phyloP scores from a whole-genome alignment of 805 yeast genomes.

The Cyberlindnera saturnus region DNA sequence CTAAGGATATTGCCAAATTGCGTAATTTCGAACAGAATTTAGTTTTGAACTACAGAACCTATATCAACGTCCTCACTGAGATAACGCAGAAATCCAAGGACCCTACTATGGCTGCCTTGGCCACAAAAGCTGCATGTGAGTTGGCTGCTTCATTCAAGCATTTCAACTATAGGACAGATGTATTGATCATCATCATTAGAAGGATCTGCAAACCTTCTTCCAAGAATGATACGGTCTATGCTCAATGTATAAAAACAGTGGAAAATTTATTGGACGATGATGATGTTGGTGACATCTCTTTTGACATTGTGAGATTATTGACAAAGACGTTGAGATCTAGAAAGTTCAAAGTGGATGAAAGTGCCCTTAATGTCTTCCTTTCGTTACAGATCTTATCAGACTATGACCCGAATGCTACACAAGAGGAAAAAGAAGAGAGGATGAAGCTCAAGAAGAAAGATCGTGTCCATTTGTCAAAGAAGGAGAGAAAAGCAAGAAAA shows the following conservation, averaged over 20 bases:
- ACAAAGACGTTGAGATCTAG: conserved; percentile 68
- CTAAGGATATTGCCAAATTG: conserved; percentile 72
- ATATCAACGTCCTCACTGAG: conserved; percentile 48
- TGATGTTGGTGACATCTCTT: conserved; percentile 73
- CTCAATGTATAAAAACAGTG: conserved; percentile 54
- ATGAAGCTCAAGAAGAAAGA: conserved; percentile 73
- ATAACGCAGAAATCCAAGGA: conserved; percentile 33
- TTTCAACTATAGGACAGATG: conserved; percentile 77
- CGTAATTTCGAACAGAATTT: conserved; percentile 79
- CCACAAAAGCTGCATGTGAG: conserved; percentile 77
- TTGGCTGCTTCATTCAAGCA: conserved; percentile 60
- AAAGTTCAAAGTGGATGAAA: conserved; percentile 76
- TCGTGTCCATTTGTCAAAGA: conserved; percentile 85
- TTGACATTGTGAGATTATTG: conserved; percentile 64
- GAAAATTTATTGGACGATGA: conserved; percentile 74
- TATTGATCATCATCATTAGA: conserved; percentile 60
- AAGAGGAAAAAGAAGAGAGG: conserved; percentile 36
- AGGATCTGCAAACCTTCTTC: conserved; percentile 57
- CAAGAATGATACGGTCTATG: conserved; percentile 40
- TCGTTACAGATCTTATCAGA: conserved; percentile 62
- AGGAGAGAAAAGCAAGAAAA: conserved; percentile 80
- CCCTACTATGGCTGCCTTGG: conserved; percentile 43
- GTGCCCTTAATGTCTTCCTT: conserved; percentile 66
- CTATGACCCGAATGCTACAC: conserved; percentile 60
- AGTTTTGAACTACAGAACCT: conserved; percentile 61